Percentiles rank a stretch among this genome's conserved stretches.
Conservation (phyloP, 257 asterid species). For the Solanum chiquidenum region DNA sequence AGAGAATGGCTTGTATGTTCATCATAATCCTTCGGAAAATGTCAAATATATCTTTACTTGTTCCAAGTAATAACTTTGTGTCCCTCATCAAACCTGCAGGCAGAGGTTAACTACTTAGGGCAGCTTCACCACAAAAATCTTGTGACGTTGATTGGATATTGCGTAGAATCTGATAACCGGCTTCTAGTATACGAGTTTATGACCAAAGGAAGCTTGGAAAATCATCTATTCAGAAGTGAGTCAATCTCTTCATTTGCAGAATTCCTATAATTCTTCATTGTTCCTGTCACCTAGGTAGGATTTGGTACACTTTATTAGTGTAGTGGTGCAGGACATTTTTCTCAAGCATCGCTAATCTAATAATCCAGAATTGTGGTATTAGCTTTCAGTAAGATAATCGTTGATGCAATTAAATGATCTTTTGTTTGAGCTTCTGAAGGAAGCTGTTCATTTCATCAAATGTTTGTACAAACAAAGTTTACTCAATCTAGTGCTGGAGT, state of each 20-base stretch:
- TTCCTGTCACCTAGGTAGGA: not conserved
- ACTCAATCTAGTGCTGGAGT: not conserved
- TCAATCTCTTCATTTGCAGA: not conserved
- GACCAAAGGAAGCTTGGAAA: slow-evolving; percentile 75
- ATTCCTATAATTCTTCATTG: not conserved
- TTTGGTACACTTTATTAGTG: not conserved
- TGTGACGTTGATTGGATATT: slow-evolving; percentile 69
- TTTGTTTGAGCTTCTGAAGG: not conserved
- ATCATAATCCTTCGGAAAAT: not conserved
- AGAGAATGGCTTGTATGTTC: slow-evolving; percentile 70
- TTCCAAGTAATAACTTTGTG: not conserved
- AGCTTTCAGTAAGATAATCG: not conserved
- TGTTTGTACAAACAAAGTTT: not conserved
- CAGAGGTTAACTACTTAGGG: slow-evolving; percentile 56
- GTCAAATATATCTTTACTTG: not conserved
- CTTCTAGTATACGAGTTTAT: slow-evolving; percentile 63
- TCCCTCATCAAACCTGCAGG: slow-evolving; percentile 15
- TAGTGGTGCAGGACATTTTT: not conserved
- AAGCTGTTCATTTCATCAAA: not conserved
- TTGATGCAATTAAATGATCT: not conserved
- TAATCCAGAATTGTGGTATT: not conserved
- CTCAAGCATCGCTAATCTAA: not conserved
- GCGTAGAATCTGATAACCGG: slow-evolving; percentile 48
- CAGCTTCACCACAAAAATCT: slow-evolving; percentile 55
- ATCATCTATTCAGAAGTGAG: slow-evolving; percentile 62